phyloP scores from a whole-genome alignment of 495 filamentous ascomycete genomes.

The Penicillium simplicissimum region DNA sequence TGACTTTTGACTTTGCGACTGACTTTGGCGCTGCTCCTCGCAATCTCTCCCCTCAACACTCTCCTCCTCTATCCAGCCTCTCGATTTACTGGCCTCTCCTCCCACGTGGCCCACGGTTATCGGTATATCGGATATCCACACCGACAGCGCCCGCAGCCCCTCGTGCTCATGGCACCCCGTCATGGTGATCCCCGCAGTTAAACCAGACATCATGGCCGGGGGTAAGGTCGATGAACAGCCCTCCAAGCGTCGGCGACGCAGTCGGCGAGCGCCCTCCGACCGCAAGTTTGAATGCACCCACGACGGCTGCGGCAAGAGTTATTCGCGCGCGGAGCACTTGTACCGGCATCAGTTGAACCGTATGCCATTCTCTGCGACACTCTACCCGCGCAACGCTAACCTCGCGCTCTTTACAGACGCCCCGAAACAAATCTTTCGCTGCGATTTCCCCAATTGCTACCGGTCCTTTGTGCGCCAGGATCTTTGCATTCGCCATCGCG shows the following conservation, averaged over 20 bases:
- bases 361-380: constrained; percentile 39
- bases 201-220: constrained; percentile 27
- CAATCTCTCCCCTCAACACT: background rate
- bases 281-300: constrained; percentile 94
- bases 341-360: constrained; percentile 97
- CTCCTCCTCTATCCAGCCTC: background rate
- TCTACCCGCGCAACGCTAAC: background rate
- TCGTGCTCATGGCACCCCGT: constrained; percentile 27
- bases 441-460: constrained; percentile 89
- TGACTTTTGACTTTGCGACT: constrained; percentile 1
- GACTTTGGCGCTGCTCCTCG: constrained; percentile 1
- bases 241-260: constrained; percentile 34
- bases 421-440: constrained; percentile 93
- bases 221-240: constrained; percentile 28
- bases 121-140: background rate
- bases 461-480: constrained; percentile 94
- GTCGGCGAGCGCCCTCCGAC: constrained; percentile 75
- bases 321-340: constrained; percentile 94
- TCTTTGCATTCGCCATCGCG: constrained; percentile 88
- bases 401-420: constrained; percentile 49
- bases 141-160: constrained; percentile 5
- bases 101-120: constrained; percentile 8
- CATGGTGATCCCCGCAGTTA: constrained; percentile 22
- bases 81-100: background rate
- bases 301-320: constrained; percentile 90